Evolutionary conservation across 768 basidiomycete species (phyloP).

Genomic region (Auriscalpium orientale): DNA sequence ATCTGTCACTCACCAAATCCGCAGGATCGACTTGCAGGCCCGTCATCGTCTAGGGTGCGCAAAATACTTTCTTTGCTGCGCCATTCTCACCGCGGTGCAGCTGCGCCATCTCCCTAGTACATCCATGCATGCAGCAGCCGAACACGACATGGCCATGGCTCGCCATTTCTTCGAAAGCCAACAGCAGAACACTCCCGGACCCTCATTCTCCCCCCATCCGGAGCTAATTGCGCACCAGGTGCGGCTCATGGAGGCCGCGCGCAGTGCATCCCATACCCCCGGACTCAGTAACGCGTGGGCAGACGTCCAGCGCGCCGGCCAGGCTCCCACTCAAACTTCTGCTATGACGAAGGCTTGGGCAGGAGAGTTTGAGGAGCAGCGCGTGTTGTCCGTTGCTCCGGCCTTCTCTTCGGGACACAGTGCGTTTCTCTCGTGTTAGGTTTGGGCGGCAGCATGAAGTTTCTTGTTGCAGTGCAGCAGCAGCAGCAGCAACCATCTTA

Average conservation of each 20-base stretch:
- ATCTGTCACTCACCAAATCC: background rate
- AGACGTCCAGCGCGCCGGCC: slow-evolving; percentile 2
- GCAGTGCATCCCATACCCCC: background rate
- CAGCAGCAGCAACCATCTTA: background rate
- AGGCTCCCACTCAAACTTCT: too few relatives aligned
- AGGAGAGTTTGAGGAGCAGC: slow-evolving; percentile 18
- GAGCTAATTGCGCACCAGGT: slow-evolving; percentile 22
- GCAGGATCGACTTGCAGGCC: slow-evolving; percentile 68
- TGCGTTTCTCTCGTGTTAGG: background rate
- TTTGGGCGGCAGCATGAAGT: background rate
- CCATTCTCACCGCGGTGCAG: slow-evolving; percentile 27
- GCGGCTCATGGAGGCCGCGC: slow-evolving; percentile 23
- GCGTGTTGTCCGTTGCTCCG: background rate
- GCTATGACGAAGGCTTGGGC: slow-evolving; percentile 8
- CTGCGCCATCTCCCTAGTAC: slow-evolving; percentile 69
- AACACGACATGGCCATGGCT: slow-evolving; percentile 67
- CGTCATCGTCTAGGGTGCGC: slow-evolving; percentile 63
- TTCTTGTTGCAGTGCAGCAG: slow-evolving; percentile 7
- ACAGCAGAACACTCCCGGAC: slow-evolving; percentile 26
- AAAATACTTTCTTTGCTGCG: background rate
- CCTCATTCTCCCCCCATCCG: slow-evolving; percentile 28
- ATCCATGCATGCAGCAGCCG: slow-evolving; percentile 39
- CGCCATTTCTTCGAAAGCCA: slow-evolving; percentile 68
- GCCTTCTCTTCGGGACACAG: background rate
- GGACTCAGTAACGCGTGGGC: slow-evolving; percentile 9